Percentiles rank a stretch among this genome's conserved stretches.
phyloP scores from a whole-genome alignment of 257 asterid species.

The Henckelia pumila region DNA sequence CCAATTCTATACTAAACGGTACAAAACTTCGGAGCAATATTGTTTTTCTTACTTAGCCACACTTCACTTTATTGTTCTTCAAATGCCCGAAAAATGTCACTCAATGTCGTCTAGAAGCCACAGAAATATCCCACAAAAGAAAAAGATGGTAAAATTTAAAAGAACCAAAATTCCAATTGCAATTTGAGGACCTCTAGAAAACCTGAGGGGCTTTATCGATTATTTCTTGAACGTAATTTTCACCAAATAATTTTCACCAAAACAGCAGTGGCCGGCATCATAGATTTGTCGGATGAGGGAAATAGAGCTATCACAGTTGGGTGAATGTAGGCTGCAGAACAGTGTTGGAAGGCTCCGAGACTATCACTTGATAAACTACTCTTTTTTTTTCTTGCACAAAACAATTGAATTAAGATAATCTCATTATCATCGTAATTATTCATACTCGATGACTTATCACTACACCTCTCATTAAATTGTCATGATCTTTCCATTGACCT shows the following conservation, averaged over 20 bases:
- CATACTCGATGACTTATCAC: not conserved
- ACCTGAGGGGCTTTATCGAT: slow-evolving; percentile 88
- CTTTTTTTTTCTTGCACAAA: too few relatives aligned
- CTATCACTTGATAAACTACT: not conserved
- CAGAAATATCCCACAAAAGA: not conserved
- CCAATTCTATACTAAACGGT: not conserved
- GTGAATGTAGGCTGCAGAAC: too few relatives aligned
- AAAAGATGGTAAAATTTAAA: not conserved
- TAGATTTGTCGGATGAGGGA: slow-evolving; percentile 66
- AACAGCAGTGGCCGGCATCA: slow-evolving; percentile 72
- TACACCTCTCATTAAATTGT: not conserved
- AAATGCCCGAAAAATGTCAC: slow-evolving; percentile 89
- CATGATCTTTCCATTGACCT: not conserved
- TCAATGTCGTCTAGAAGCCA: slow-evolving; percentile 81
- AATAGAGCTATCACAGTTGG: too few relatives aligned
- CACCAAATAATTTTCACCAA: slow-evolving; percentile 89
- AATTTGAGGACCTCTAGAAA: slow-evolving; percentile 1
- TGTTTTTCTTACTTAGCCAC: slow-evolving; percentile 47
- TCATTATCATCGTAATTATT: not conserved
- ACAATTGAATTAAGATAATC: not conserved
- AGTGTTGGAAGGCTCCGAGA: not conserved
- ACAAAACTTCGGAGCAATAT: not conserved
- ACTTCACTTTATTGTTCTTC: slow-evolving; percentile 84
- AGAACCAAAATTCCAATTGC: not conserved
- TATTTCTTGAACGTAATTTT: slow-evolving; percentile 75